A percentile compares a stretch with the other conserved stretches of the same genome.
Evolutionary conservation across 768 basidiomycete genomes (phyloP).

Genomic region (Russula foetens): DNA sequence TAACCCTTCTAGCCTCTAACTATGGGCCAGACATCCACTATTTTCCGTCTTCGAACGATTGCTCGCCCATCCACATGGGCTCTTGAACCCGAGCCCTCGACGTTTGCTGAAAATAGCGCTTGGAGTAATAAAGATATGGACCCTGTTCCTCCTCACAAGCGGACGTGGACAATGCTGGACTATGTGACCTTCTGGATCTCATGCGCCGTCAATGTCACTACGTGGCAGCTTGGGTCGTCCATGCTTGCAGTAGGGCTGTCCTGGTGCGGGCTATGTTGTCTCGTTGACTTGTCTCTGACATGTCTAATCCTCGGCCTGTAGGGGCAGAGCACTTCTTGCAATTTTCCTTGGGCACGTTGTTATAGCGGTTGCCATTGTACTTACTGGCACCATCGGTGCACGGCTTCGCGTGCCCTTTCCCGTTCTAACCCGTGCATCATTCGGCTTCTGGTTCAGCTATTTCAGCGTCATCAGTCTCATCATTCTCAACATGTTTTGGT

Average conservation of each 20-base stretch:
- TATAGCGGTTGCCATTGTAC: slow-evolving; percentile 63
- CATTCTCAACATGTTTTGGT: slow-evolving; percentile 77
- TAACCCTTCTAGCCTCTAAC: too few relatives aligned
- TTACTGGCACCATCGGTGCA: slow-evolving; percentile 73
- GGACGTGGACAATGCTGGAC: slow-evolving; percentile 65
- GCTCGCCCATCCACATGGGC: slow-evolving; percentile 36
- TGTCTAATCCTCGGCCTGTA: slow-evolving; percentile 20
- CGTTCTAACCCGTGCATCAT: slow-evolving; percentile 72
- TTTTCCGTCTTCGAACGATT: too few relatives aligned
- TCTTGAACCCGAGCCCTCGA: slow-evolving; percentile 43
- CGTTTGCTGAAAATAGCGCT: slow-evolving; percentile 47
- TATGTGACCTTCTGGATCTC: slow-evolving; percentile 54
- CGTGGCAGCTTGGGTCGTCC: slow-evolving; percentile 57
- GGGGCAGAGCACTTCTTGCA: slow-evolving; percentile 57
- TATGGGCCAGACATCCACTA: too few relatives aligned
- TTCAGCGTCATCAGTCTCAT: slow-evolving; percentile 74
- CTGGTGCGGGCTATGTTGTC: slow-evolving; percentile 34
- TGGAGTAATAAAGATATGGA: slow-evolving; percentile 78
- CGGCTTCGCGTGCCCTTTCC: slow-evolving; percentile 72
- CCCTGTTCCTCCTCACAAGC: slow-evolving; percentile 48
- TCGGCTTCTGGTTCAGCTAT: slow-evolving; percentile 87
- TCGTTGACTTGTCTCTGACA: not conserved
- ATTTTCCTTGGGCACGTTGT: slow-evolving; percentile 68
- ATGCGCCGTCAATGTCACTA: slow-evolving; percentile 25
- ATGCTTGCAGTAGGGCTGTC: slow-evolving; percentile 71